Percentiles rank a stretch among this genome's conserved stretches.
phyloP scores from a whole-genome alignment of 768 basidiomycete species.

The Xerocomellus chrysenteron region DNA sequence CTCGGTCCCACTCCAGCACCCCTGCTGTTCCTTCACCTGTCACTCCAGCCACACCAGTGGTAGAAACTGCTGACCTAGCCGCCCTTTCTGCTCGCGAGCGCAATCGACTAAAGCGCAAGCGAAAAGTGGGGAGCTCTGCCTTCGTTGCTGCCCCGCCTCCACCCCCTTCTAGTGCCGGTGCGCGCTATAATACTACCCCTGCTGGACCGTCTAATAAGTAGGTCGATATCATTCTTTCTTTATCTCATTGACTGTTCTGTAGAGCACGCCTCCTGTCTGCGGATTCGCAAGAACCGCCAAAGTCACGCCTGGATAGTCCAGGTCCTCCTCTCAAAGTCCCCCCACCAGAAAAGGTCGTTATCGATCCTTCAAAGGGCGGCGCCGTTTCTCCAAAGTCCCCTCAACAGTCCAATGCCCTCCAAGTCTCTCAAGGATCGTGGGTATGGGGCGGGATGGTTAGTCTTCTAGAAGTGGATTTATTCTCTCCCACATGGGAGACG shows the following conservation, averaged over 20 bases:
- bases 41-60: conserved; percentile 35
- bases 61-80: conserved; percentile 43
- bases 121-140: conserved; percentile 81
- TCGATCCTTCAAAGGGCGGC: conserved; percentile 84
- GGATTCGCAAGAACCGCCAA: conserved; percentile 52
- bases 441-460: conserved; percentile 83
- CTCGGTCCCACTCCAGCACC: conserved; percentile 44
- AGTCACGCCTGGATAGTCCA: conserved; percentile 61
- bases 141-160: conserved; percentile 71
- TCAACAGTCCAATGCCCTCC: conserved; percentile 75
- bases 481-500: conserved; percentile 88
- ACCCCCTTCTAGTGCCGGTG: conserved; percentile 55
- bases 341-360: conserved; percentile 61
- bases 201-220: conserved; percentile 61
- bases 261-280: conserved; percentile 75
- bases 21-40: conserved; percentile 51
- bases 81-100: conserved; percentile 88
- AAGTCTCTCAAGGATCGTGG: conserved; percentile 75
- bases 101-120: conserved; percentile 92
- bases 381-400: conserved; percentile 76
- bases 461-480: conserved; percentile 78
- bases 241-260: neutral
- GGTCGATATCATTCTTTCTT: conserved; percentile 15
- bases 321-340: conserved; percentile 38
- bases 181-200: conserved; percentile 62